Conservation (phyloP, 2,329 filamentous ascomycete species). For the Epichloe hybrida region DNA sequence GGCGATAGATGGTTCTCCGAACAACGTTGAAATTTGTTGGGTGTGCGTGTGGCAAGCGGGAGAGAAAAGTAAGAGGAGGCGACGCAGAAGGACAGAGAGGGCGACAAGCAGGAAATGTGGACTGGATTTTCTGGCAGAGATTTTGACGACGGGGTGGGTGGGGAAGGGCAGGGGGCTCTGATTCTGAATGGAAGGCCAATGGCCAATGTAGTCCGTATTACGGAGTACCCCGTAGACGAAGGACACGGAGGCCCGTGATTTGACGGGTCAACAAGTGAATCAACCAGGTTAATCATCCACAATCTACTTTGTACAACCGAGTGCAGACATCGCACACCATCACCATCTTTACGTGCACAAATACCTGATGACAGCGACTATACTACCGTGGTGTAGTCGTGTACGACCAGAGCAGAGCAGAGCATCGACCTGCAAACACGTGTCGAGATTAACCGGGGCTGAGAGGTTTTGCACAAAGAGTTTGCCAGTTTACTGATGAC, state of each 20-base stretch:
- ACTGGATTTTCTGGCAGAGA: conserved; percentile 9
- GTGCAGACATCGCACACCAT: not conserved
- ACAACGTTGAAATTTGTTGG: conserved; percentile 3
- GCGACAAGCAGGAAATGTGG: conserved; percentile 6
- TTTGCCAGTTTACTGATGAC: not conserved
- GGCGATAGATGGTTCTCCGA: conserved; percentile 3
- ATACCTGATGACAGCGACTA: not conserved
- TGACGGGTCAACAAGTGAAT: not conserved
- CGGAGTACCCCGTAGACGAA: too few relatives aligned
- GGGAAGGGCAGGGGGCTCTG: not conserved
- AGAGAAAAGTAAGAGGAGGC: conserved; percentile 1
- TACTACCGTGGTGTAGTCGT: not conserved
- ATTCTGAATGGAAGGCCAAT: not conserved
- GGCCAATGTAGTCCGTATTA: not conserved
- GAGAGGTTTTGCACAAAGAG: not conserved
- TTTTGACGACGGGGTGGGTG: conserved; percentile 1
- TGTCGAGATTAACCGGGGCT: not conserved
- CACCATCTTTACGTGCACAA: not conserved
- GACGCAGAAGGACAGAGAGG: conserved; percentile 7
- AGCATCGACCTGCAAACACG: not conserved
- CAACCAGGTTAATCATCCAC: too few relatives aligned
- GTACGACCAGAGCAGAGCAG: not conserved
- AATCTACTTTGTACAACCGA: too few relatives aligned
- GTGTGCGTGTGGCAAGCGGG: not conserved
- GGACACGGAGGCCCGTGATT: not conserved